Evolutionary conservation across 1,284 basidiomycete genomes (phyloP).

Genomic region (Xerocomus cyaneibrunnescens): DNA sequence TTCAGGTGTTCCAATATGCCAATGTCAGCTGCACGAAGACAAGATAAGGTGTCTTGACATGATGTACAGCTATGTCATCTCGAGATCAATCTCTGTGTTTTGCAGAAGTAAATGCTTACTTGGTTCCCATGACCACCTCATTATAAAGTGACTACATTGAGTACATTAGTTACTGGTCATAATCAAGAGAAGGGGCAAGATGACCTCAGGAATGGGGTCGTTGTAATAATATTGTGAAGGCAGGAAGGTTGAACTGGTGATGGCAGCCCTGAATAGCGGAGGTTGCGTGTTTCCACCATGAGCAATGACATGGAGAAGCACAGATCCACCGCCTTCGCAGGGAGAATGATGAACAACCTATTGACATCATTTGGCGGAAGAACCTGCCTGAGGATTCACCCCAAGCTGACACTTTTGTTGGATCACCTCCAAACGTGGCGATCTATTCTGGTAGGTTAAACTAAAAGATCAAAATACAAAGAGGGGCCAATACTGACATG

Average conservation of each 20-base stretch:
- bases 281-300: slow-evolving; percentile 8
- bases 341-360: neutral
- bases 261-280: slow-evolving; percentile 8
- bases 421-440: slow-evolving; percentile 28
- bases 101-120: neutral
- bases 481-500: slow-evolving; percentile 13
- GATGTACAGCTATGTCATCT: slow-evolving; percentile 2
- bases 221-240: slow-evolving; percentile 9
- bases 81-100: neutral
- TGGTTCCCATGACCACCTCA: neutral
- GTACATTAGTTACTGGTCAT: neutral
- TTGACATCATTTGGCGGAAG: neutral
- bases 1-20: slow-evolving; percentile 1
- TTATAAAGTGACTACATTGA: slow-evolving; percentile 1
- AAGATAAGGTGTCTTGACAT: slow-evolving; percentile 4
- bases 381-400: slow-evolving; percentile 33
- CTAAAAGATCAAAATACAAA: neutral
- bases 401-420: slow-evolving; percentile 27
- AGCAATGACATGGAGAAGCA: slow-evolving; percentile 9
- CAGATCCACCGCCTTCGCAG: slow-evolving; percentile 7
- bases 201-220: slow-evolving; percentile 3
- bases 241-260: slow-evolving; percentile 4
- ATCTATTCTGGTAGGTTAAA: slow-evolving; percentile 12
- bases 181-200: neutral
- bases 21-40: slow-evolving; percentile 4